Percentiles rank a stretch among this genome's conserved stretches.
Conservation (phyloP, 1,284 basidiomycete genomes). For the Heterobasidion annosum region DNA sequence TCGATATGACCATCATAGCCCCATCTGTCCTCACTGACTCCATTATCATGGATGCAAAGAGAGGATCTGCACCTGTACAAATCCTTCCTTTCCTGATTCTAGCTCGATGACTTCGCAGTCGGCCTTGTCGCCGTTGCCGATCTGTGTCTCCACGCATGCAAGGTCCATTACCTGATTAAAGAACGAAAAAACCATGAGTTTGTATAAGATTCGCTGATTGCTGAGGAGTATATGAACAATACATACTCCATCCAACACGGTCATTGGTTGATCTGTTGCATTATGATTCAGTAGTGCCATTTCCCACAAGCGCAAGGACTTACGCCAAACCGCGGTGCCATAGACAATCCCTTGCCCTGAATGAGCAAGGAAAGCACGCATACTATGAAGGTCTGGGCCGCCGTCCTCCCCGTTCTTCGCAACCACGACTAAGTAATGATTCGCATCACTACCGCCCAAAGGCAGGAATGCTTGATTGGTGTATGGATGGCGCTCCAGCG, state of each 20-base stretch:
- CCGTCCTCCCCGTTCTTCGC: conserved; percentile 70
- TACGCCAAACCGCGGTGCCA: conserved; percentile 79
- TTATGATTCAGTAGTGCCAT: not conserved
- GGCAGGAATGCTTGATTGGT: conserved; percentile 89
- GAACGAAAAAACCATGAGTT: not conserved
- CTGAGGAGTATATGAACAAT: conserved; percentile 6
- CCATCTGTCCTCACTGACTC: no score
- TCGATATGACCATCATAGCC: no score
- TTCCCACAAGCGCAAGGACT: conserved; percentile 26
- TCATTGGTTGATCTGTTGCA: conserved; percentile 72
- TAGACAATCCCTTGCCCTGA: conserved; percentile 81
- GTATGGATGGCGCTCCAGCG: conserved; percentile 68
- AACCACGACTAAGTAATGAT: conserved; percentile 75
- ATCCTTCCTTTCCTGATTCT: not conserved
- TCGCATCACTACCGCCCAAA: conserved; percentile 56
- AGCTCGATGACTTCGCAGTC: conserved; percentile 76
- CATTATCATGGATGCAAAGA: not conserved
- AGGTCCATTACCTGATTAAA: conserved; percentile 60
- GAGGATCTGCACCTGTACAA: not conserved
- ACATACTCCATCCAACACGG: conserved; percentile 63
- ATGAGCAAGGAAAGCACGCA: conserved; percentile 76
- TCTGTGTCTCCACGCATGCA: conserved; percentile 78
- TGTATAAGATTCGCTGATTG: conserved; percentile 6
- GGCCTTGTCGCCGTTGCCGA: conserved; percentile 58
- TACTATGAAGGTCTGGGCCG: conserved; percentile 62